Conservation (phyloP, 371 early-diverging fungal species). For the Mucor plumbeus region DNA sequence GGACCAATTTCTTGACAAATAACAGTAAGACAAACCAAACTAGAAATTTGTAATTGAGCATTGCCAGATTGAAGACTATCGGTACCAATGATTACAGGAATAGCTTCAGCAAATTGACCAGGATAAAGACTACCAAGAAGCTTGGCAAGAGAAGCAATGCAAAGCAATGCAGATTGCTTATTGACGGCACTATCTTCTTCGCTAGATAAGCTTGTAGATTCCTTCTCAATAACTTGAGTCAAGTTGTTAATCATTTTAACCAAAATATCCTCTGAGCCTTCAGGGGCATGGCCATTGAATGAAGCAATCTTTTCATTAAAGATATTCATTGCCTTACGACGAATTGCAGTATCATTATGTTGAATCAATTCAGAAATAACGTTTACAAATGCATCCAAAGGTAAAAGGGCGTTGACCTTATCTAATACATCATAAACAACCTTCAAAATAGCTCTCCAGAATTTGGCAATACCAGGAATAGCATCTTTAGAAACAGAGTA, state of each 20-base stretch:
- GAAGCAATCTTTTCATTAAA: slow-evolving; percentile 72
- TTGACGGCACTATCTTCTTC: slow-evolving; percentile 65
- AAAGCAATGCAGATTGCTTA: slow-evolving; percentile 82
- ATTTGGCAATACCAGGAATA: slow-evolving; percentile 50
- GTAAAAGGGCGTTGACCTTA: slow-evolving; percentile 76
- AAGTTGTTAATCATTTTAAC: slow-evolving; percentile 57
- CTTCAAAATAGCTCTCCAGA: slow-evolving; percentile 67
- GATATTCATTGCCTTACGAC: slow-evolving; percentile 82
- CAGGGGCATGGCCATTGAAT: slow-evolving; percentile 50
- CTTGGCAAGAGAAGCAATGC: slow-evolving; percentile 77
- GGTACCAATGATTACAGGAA: slow-evolving; percentile 64
- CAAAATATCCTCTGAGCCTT: slow-evolving; percentile 47
- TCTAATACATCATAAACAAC: slow-evolving; percentile 77
- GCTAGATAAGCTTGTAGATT: slow-evolving; percentile 33
- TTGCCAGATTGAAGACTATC: slow-evolving; percentile 59
- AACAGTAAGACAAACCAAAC: slow-evolving; percentile 75
- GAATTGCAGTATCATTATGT: slow-evolving; percentile 70
- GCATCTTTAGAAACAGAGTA: slow-evolving; percentile 44
- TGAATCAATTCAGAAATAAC: slow-evolving; percentile 71
- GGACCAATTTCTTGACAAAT: slow-evolving; percentile 78
- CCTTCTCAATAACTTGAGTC: slow-evolving; percentile 49
- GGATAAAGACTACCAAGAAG: slow-evolving; percentile 69
- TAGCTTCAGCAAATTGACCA: slow-evolving; percentile 62
- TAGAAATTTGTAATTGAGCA: slow-evolving; percentile 70
- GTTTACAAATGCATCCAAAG: slow-evolving; percentile 74